These are phyloP conservation scores for Xylaria hypoxylon DNA, from an alignment of 2,329 filamentous ascomycete genomes.

Conservation along the genomic window DNA sequence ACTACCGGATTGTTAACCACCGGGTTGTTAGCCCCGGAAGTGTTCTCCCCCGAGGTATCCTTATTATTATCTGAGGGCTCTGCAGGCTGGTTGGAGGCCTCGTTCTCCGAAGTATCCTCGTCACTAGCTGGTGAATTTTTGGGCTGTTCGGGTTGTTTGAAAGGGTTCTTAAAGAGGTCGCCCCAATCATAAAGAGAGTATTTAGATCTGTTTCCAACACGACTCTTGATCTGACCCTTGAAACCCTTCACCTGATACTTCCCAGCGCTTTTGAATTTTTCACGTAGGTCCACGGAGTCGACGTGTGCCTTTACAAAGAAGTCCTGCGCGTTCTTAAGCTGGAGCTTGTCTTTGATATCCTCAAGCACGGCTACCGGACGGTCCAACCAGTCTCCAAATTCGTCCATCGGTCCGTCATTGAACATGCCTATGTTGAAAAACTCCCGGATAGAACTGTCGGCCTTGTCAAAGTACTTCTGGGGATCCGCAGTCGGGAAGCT, in stretches of 20 bases:
- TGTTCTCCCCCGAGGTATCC: no score
- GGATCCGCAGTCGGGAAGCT: slow-evolving; percentile 49
- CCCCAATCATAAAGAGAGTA: slow-evolving; percentile 8
- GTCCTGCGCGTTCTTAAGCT: slow-evolving; percentile 23
- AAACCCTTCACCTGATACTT: background rate
- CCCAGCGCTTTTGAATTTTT: slow-evolving; percentile 4
- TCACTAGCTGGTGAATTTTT: background rate
- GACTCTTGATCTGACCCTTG: background rate
- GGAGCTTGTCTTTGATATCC: slow-evolving; percentile 25
- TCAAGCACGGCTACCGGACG: slow-evolving; percentile 33
- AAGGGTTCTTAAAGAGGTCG: slow-evolving; percentile 14
- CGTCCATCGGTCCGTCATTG: slow-evolving; percentile 37
- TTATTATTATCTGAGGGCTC: background rate
- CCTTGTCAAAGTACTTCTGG: slow-evolving; percentile 42
- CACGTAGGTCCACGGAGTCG: background rate
- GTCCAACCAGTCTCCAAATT: slow-evolving; percentile 31
- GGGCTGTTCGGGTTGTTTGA: slow-evolving; percentile 3
- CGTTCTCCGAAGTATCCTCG: background rate
- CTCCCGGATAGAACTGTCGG: slow-evolving; percentile 37
- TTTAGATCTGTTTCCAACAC: background rate
- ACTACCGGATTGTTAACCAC: background rate
- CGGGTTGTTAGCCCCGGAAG: background rate
- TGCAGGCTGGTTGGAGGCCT: background rate
- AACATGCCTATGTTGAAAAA: slow-evolving; percentile 38
- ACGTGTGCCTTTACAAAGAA: background rate